Evolutionary conservation across 768 basidiomycete genomes (phyloP), one percentile per base, ranked within the genome.

Genomic region (Agaricus subrufescens): DNA sequence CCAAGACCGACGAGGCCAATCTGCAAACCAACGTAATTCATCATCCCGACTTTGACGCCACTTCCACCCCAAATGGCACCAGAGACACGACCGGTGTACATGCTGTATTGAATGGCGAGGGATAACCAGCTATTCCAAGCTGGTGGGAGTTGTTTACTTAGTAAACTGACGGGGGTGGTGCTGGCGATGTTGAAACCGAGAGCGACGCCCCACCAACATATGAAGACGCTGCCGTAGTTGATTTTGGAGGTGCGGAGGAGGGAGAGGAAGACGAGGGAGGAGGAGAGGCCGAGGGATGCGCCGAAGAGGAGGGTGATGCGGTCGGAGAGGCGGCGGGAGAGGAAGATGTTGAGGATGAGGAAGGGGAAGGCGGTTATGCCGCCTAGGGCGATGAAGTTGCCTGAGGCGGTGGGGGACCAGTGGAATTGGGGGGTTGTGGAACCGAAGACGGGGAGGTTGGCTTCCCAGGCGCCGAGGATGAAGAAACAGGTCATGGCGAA

Each of bases 101-200:
- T 88, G 67, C 83, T 84, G 60, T 84, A 87, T 64, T 86, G 86
- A 45, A 89, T 83, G 5, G 73, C 76, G 65, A 86, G 65, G n/a
- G 76, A 80, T 19, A 74, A 73, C 34, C 74, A 71, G 25, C 74
- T 71, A 61, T 86, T 88, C 82, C 82, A 87, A 56, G 68, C 68
- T 3, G 75, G 73, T 2, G 87, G 85, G 37, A 88, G 73, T 66
- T 85, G 86, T 67, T 89, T 88, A 59, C 82, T 83, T 25, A 88
- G 67, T 55, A 86, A 65, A 56, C 83, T 84, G 57, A 87, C 70
- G 29, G 87, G 87, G 52, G 82, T 80, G 1, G 84, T 87, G 58
- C 78, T 85, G 25, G 84, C 79, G 9, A 87, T 71, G 66, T 88
- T 87, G 72, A 88, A 89, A 1, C 87, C 86, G 2, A 87, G 73